Evolutionary conservation across 148 eudicot genomes (phyloP), one percentile per base, ranked within the genome.

Genomic region (Amaranthus palmeri): DNA sequence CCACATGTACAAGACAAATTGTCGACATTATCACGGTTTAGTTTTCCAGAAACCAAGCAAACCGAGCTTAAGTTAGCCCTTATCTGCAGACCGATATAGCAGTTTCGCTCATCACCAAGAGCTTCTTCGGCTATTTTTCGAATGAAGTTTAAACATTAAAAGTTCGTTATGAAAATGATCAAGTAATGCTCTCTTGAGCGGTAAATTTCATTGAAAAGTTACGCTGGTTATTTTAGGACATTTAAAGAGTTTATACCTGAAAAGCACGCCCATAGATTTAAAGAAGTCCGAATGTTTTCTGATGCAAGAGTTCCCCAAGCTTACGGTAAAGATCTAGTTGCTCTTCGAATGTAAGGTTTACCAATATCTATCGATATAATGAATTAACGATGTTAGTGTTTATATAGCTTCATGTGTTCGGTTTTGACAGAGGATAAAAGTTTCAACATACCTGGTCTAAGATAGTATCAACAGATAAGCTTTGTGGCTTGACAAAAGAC

Each of bases 311-410:
- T 70, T 85, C 79, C 56, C 86, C 85, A 54, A 87, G 84, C 71
- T 69, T 80, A 45, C 74, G 80, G 67, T 83, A 81, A 11, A 87
- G 73, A 44, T 71, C 81, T 25, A 78, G 81, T 74, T 90, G 96
- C 78, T 90, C 92, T 74, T 83, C 89, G 56, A 83, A 84, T 54
- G 83, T 59, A 46, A 90, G 87, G 81, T 80, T 84, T 78, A 85
- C 77, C 81, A 77, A 62, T 78, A 90, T 84, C 92, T 90, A 73
- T 74, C 49, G 57, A 5, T 52, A 71, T 18, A 56, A 76, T 14
- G 49, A 5, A 56, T 68, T 18, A 56, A 76, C 10, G 49, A 18
- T 17, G 63, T 74, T 55, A 74, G 67, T 18, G 40, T 57, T 25
- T 25, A 25, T 18, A 72, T 57, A 17, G n/a, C 47, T 46, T 71